Conservation (phyloP, 192 early-diverging fungal species). For the Backusella tarrabulga region DNA sequence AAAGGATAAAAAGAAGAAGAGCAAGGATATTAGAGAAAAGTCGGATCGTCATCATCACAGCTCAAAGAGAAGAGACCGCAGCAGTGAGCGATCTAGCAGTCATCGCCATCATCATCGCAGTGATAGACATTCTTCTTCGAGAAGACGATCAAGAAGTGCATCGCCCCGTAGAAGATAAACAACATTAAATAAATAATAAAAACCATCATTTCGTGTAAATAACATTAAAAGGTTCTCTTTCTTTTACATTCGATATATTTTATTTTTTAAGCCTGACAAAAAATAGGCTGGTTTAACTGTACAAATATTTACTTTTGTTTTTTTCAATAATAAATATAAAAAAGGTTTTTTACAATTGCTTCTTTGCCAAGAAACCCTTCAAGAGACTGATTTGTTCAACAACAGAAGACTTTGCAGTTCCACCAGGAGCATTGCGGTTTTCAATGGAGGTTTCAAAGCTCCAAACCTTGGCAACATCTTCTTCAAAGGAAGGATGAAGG, state of each 20-base stretch:
- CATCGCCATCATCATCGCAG: conserved; percentile 40
- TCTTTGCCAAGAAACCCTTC: conserved; percentile 55
- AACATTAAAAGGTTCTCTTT: not conserved
- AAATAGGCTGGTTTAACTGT: not conserved
- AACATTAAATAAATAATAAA: not conserved
- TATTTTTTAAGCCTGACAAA: no score
- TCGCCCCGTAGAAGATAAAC: not conserved
- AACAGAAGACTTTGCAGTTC: conserved; percentile 82
- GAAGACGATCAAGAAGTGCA: conserved; percentile 4
- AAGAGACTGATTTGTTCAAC: conserved; percentile 78
- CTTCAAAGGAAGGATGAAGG: conserved; percentile 82
- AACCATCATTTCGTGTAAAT: not conserved
- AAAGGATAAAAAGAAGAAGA: conserved; percentile 49
- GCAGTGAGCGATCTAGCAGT: conserved; percentile 22
- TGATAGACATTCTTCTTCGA: conserved; percentile 11
- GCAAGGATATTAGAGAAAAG: conserved; percentile 33
- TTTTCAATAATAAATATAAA: not conserved
- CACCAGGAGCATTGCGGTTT: conserved; percentile 83
- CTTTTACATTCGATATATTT: not conserved
- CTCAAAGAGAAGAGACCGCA: conserved; percentile 15
- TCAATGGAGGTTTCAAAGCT: conserved; percentile 92
- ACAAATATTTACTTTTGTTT: not conserved
- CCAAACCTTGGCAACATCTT: conserved; percentile 83
- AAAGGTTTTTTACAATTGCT: not conserved
- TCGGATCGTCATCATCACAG: conserved; percentile 21